Percentiles rank a stretch among this genome's conserved stretches.
Evolutionary conservation across 768 basidiomycete species (phyloP).

Genomic region (Phanerochaete sordida): DNA sequence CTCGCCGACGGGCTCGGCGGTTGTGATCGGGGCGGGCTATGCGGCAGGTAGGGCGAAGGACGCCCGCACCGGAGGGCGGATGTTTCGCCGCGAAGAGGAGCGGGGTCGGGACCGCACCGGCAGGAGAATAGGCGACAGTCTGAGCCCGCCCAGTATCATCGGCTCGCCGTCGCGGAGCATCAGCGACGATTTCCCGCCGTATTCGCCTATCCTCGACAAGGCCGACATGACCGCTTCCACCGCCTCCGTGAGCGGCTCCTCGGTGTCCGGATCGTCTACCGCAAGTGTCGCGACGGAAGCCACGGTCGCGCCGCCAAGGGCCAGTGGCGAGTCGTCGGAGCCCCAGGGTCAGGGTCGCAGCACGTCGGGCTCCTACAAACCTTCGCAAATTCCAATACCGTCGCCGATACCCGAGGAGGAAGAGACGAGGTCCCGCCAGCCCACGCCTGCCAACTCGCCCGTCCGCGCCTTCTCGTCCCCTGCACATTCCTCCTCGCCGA

Average conservation of each 20-base stretch:
- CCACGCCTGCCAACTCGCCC: constrained; percentile 66
- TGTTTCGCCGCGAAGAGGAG: constrained; percentile 22
- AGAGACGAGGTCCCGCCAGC: constrained; percentile 38
- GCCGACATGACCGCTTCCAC: constrained; percentile 17
- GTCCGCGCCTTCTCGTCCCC: constrained; percentile 26
- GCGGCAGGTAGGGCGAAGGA: constrained; percentile 14
- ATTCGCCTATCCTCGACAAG: constrained; percentile 9
- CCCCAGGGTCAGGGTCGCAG: neutral
- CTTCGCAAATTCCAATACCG: constrained; percentile 15
- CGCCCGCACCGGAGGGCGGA: constrained; percentile 1
- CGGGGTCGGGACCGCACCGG: constrained; percentile 43
- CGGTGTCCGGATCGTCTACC: constrained; percentile 25
- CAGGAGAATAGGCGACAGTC: constrained; percentile 35
- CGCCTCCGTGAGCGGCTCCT: constrained; percentile 11
- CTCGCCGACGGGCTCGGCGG: constrained; percentile 29
- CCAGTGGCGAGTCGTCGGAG: neutral
- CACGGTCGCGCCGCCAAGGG: neutral
- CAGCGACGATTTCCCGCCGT: constrained; percentile 14
- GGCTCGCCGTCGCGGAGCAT: constrained; percentile 18
- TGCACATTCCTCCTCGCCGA: neutral
- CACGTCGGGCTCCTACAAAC: neutral
- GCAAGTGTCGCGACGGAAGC: constrained; percentile 23
- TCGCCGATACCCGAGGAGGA: constrained; percentile 33
- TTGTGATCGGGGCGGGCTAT: constrained; percentile 17
- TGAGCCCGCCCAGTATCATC: constrained; percentile 34